phyloP scores from a whole-genome alignment of 176 grass and related monocot species.

The Oryza coarctata region DNA sequence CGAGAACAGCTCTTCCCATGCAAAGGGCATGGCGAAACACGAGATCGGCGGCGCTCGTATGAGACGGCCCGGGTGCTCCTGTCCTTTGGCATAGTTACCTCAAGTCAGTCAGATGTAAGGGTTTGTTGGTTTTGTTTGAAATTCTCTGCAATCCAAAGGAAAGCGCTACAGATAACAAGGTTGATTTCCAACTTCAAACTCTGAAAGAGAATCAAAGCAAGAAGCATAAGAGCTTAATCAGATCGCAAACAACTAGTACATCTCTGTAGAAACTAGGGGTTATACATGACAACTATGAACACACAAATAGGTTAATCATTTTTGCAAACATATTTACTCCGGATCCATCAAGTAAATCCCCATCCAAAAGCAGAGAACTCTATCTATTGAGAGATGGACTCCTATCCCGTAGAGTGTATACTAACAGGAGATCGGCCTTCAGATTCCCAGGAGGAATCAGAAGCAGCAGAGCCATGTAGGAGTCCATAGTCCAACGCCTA shows the following conservation, averaged over 20 bases:
- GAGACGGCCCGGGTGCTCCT: conserved; percentile 51
- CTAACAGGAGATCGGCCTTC: not conserved
- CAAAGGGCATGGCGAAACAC: conserved; percentile 36
- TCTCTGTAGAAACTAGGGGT: not conserved
- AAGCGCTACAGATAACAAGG: conserved; percentile 38
- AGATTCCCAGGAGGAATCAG: not conserved
- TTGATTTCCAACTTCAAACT: conserved; percentile 52
- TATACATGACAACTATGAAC: not conserved
- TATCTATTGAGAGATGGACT: not conserved
- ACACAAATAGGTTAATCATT: too few relatives aligned
- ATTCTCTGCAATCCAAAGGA: conserved; percentile 41
- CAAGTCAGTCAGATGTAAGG: conserved; percentile 40
- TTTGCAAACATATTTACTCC: not conserved
- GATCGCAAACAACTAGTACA: not conserved
- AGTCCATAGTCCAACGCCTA: not conserved
- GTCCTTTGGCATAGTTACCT: conserved; percentile 73
- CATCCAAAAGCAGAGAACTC: not conserved
- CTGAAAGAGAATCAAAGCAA: conserved; percentile 46
- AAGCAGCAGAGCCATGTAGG: not conserved
- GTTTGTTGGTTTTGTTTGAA: conserved; percentile 2
- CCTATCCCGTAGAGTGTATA: not conserved
- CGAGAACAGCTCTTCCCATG: conserved; percentile 30
- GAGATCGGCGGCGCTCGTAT: conserved; percentile 24
- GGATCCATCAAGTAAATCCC: not conserved
- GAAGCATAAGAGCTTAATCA: conserved; percentile 22